Percentiles rank a stretch among this genome's conserved stretches.
Conservation (phyloP, 1,284 basidiomycete species). For the Irpex rosettiformis region DNA sequence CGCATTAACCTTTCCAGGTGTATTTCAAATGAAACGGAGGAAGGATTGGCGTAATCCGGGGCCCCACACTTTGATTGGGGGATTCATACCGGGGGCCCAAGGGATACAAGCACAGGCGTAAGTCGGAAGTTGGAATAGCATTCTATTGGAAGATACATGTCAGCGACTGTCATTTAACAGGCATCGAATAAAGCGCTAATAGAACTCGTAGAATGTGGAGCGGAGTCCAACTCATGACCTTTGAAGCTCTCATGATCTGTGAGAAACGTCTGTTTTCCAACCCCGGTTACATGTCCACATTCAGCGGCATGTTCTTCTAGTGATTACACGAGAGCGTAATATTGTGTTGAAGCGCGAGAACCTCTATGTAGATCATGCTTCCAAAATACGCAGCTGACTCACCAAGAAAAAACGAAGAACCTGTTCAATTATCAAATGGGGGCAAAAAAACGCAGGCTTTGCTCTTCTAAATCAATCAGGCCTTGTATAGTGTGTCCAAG, state of each 20-base stretch:
- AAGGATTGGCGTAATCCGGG: background rate
- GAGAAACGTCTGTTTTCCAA: background rate
- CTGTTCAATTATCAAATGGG: background rate
- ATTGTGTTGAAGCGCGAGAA: background rate
- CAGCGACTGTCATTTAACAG: background rate
- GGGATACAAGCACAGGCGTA: background rate
- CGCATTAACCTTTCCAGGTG: background rate
- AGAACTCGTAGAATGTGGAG: background rate
- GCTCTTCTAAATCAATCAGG: constrained; percentile 34
- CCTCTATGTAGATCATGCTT: background rate
- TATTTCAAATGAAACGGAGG: too few species aligned
- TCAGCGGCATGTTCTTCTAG: background rate
- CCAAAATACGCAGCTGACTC: background rate
- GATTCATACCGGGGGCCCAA: background rate
- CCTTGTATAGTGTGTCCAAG: constrained; percentile 82
- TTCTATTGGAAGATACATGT: background rate
- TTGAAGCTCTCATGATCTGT: background rate
- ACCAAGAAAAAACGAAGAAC: background rate
- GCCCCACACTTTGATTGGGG: background rate
- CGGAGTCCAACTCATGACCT: background rate
- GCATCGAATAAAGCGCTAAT: background rate
- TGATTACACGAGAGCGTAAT: background rate
- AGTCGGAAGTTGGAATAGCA: background rate
- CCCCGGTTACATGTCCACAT: background rate
- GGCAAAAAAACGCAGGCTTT: background rate